These are phyloP conservation scores for Spathaspora passalidarum DNA, from an alignment of 805 yeast species.

Conservation along the genomic window DNA sequence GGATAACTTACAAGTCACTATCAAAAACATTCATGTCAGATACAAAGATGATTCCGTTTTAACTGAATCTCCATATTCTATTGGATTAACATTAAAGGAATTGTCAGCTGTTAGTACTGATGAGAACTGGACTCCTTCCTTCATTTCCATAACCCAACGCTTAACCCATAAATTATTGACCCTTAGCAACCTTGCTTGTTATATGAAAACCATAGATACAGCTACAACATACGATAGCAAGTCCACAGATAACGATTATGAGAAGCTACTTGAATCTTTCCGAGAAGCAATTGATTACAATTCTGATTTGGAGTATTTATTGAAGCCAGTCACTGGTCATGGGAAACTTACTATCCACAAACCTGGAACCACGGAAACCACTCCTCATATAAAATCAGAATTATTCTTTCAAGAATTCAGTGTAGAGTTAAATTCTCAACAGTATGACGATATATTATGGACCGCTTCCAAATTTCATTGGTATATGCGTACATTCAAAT, in stretches of 20 bases:
- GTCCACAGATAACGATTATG: background rate
- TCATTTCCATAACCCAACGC: slow-evolving; percentile 65
- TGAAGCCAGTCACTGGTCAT: slow-evolving; percentile 85
- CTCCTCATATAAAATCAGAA: slow-evolving; percentile 71
- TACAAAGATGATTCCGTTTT: slow-evolving; percentile 80
- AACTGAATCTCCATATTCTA: slow-evolving; percentile 71
- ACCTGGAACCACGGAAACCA: slow-evolving; percentile 61
- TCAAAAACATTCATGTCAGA: slow-evolving; percentile 85
- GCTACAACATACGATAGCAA: background rate
- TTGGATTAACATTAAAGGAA: slow-evolving; percentile 82
- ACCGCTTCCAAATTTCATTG: slow-evolving; percentile 80
- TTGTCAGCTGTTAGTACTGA: slow-evolving; percentile 91
- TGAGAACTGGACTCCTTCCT: slow-evolving; percentile 78
- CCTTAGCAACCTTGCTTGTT: slow-evolving; percentile 69
- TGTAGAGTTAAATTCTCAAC: slow-evolving; percentile 78
- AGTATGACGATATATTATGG: slow-evolving; percentile 77
- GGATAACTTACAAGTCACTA: slow-evolving; percentile 88
- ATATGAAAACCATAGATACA: slow-evolving; percentile 72
- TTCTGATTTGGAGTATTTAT: slow-evolving; percentile 36
- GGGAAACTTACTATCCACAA: slow-evolving; percentile 84
- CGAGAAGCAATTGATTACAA: slow-evolving; percentile 7
- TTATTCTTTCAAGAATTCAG: slow-evolving; percentile 85
- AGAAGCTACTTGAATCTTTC: background rate
- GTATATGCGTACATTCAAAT: slow-evolving; percentile 72
- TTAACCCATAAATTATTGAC: slow-evolving; percentile 76